phyloP scores from a whole-genome alignment of 2,329 filamentous ascomycete genomes.

The Cladorrhinum sp. region DNA sequence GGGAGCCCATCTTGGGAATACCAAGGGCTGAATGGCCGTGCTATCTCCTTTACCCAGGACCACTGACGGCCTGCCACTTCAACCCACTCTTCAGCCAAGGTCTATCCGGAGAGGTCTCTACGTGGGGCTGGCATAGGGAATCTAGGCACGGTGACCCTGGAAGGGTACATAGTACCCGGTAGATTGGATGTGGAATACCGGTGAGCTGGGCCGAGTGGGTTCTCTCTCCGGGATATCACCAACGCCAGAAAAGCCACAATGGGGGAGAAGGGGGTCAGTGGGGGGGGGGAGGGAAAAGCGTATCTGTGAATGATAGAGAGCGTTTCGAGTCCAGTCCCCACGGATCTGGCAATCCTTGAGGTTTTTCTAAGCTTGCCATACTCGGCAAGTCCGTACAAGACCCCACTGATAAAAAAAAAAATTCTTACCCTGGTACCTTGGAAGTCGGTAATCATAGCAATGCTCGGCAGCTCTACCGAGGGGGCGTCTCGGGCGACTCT shows the following conservation, averaged over 20 bases:
- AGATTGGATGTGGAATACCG: neutral
- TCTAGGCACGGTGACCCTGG: neutral
- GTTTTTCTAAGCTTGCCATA: neutral
- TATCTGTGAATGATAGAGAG: too few relatives aligned
- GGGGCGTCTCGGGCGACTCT: too few relatives aligned
- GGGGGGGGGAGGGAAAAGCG: neutral
- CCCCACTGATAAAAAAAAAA: neutral
- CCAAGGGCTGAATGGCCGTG: neutral
- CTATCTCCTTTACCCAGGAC: neutral
- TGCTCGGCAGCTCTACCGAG: neutral
- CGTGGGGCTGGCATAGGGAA: neutral
- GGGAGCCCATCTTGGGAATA: neutral
- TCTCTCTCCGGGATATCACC: neutral
- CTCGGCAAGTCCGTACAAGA: neutral
- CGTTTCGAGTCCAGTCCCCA: neutral
- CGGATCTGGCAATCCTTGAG: neutral
- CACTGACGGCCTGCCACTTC: neutral
- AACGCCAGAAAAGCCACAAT: neutral
- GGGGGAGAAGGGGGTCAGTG: neutral
- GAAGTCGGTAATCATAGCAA: neutral
- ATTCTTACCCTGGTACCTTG: neutral
- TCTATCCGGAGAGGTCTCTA: neutral
- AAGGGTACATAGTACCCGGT: neutral
- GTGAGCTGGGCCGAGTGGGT: conserved; percentile 4
- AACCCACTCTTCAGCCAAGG: neutral